Evolutionary conservation across 2,329 filamentous ascomycete species (phyloP), one percentile per base, ranked within the genome.

Genomic region (Fusarium veterinarium): DNA sequence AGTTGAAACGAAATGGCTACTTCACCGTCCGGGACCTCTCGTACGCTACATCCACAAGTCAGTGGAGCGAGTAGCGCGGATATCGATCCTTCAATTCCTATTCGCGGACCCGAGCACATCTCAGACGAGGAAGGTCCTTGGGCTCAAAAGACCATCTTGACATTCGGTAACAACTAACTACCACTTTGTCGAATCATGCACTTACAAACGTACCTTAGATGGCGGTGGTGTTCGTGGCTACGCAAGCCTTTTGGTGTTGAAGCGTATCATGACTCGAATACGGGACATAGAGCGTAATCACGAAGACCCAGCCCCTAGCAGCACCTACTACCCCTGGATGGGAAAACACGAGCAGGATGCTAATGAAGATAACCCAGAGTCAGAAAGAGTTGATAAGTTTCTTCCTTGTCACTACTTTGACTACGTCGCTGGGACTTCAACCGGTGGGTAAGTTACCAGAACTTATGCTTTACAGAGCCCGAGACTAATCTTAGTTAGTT

Each of bases 11-110:
- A 10, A 3, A 55, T 55, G 51, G 7, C 51, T 3, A 33, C 12
- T 12, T 1, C 38, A 0, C 0, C 23, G 0, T 16, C 52, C 3
- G 52, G 33, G 0, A 19, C 2, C 4, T 42, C 41, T 37, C 7
- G 0, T 8, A n/a, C 14, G 0, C 0, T 28, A 0, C 13, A 58
- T 0, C 41, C 4, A 0, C 14, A 16, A 17, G 23, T 17, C 7
- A 31, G 38, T 1, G 20, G 33, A 19, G n/a, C 16, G 28, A 51
- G 20, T 14, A 31, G 9, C 1, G 4, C 42, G 0, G 16, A 38
- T 0, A 0, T 9, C 1, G 31, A 59, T 14, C 31, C 8, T 3
- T 20, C 16, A 1, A 5, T 56, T 45, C 56, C 56, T 14, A 51
- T 51, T 51, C 33, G 56, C 1, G 56, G 33, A 19, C 42, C 33